Evolutionary conservation across 208 protist genomes (phyloP), one percentile per base, ranked within the genome.

Genomic region (Blechomonas ayalai): DNA sequence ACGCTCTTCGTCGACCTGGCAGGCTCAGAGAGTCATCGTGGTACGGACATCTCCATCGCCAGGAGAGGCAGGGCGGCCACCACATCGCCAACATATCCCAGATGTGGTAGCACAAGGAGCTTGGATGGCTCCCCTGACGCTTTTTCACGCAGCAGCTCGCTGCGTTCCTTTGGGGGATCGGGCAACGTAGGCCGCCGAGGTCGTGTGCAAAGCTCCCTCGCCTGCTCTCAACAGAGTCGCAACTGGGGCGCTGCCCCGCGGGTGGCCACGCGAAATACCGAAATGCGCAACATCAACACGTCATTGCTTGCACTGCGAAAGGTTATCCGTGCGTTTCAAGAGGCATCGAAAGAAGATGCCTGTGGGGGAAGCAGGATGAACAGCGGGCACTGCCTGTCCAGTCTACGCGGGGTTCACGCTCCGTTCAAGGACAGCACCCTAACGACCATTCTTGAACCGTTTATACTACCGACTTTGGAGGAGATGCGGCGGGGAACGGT

Each of bases 251-350:
- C 49, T 37, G 19, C 29, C 18, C 29, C 36, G 7, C 52, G 37
- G n/a, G 55, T 37, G 7, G 50, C 29, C 29, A 48, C 54, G 38
- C 69, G 78, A 9, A 38, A n/a, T 27, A 38, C 50, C 10, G 79
- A 88, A 45, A 72, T 71, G 40, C 66, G 64, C 8, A 58, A 61
- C 59, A 92, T 92, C 49, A 92, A 92, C 64, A 71, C 66, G 23
- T 87, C 76, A n/a, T 58, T 92, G 40, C 65, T 92, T 20, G 79
- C 79, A 7, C 63, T 92, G 31, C 77, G 76, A 4, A 81, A 86
- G 36, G 83, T 92, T 5, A 64, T 92, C 4, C 79, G 81, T 29
- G 62, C 56, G 9, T 59, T 86, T 20, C 51, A 67, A 27, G 23
- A 35, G 8, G 27, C 41, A 26, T 61, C 46, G 0, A 43, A 59